phyloP scores from a whole-genome alignment of 106 monocot genomes.

The Alisma plantagoaquatica region DNA sequence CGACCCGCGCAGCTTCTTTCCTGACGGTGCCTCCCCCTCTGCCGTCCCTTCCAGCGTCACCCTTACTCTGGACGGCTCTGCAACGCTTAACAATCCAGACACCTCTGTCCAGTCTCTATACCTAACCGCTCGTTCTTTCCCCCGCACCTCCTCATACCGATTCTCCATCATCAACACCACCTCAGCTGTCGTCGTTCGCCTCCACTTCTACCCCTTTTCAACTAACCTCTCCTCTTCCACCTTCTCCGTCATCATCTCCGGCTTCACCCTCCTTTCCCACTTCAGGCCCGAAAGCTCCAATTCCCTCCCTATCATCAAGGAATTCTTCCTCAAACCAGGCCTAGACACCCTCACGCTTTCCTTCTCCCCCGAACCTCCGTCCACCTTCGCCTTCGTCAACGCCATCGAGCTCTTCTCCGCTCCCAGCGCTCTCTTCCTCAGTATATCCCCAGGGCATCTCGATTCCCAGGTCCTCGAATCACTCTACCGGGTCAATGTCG shows the following conservation, averaged over 20 bases:
- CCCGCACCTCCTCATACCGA: neutral
- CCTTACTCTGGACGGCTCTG: neutral
- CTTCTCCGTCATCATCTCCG: neutral
- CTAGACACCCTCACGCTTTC: too few relatives aligned
- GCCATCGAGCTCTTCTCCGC: too few relatives aligned
- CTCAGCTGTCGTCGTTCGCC: neutral
- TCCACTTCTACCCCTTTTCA: too few relatives aligned
- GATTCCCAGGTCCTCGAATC: neutral
- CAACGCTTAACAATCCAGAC: neutral
- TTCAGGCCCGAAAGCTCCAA: neutral
- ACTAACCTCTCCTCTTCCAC: neutral
- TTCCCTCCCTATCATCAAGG: neutral
- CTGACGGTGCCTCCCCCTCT: too few relatives aligned
- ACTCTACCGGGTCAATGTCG: constrained; percentile 3
- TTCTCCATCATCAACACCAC: neutral
- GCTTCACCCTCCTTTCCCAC: neutral
- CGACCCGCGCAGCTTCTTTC: constrained; percentile 1
- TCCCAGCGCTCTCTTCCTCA: neutral
- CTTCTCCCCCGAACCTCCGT: too few relatives aligned
- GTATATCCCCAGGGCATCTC: neutral
- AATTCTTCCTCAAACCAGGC: neutral
- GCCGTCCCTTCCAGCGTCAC: too few relatives aligned
- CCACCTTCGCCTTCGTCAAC: neutral
- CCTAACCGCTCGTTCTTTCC: neutral
- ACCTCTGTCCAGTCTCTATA: neutral